Conservation (phyloP, 1,139 yeast species). For the Suhomyces bribrorum region DNA sequence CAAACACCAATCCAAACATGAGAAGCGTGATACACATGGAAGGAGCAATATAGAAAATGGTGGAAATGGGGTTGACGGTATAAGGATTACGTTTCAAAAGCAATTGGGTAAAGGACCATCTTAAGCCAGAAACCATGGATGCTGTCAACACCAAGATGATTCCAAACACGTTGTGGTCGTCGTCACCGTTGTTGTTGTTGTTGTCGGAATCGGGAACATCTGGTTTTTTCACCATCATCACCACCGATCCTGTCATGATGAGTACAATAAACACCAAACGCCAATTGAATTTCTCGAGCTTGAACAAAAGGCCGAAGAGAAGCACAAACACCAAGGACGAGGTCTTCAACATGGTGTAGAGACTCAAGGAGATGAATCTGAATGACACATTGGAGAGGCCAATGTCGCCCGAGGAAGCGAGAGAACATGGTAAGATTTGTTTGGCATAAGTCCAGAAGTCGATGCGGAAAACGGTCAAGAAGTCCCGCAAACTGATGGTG, state of each 20-base stretch:
- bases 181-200: constrained; percentile 11
- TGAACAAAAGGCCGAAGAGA: constrained; percentile 78
- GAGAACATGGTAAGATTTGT: constrained; percentile 78
- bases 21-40: constrained; percentile 70
- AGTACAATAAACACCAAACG: constrained; percentile 66
- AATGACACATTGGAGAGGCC: constrained; percentile 89
- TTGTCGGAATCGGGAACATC: too few relatives aligned
- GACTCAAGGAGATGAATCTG: constrained; percentile 72
- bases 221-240: constrained; percentile 73
- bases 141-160: constrained; percentile 73
- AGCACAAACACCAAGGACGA: constrained; percentile 85
- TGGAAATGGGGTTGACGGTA: constrained; percentile 73
- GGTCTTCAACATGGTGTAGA: constrained; percentile 92
- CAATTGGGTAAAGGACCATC: constrained; percentile 94
- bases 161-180: constrained; percentile 48
- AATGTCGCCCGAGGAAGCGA: constrained; percentile 90
- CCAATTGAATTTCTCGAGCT: constrained; percentile 70
- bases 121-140: constrained; percentile 79
- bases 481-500: constrained; percentile 9
- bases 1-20: constrained; percentile 60
- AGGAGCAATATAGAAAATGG: constrained; percentile 84
- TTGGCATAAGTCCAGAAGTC: constrained; percentile 36
- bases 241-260: constrained; percentile 79
- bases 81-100: constrained; percentile 61
- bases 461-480: constrained; percentile 23